Evolutionary conservation across 139 green algal genomes (phyloP).

Genomic region (Coelastrella sp.): DNA sequence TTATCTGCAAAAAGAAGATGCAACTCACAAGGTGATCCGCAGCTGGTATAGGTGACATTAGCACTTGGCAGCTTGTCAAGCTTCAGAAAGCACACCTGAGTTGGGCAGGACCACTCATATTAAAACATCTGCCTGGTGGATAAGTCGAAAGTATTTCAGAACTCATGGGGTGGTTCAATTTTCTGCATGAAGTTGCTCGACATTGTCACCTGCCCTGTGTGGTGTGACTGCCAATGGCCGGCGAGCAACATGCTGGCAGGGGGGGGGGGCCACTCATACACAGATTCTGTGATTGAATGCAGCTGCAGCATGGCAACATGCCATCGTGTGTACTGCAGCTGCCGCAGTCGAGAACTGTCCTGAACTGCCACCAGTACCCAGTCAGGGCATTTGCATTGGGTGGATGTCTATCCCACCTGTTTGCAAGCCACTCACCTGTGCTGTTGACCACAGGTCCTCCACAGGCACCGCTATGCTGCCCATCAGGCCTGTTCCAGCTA

Average conservation of each 20-base stretch:
- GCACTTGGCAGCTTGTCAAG: conserved; percentile 18
- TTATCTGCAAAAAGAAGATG: too few species aligned
- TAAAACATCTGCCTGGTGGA: background rate
- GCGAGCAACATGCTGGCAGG: too few species aligned
- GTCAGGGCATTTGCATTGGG: background rate
- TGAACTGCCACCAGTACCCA: background rate
- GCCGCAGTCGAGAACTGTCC: too few species aligned
- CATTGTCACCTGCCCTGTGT: too few species aligned
- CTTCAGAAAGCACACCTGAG: conserved; percentile 49
- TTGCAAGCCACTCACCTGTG: background rate
- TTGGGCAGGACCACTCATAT: background rate
- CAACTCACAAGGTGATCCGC: conserved; percentile 29
- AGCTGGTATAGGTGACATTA: conserved; percentile 25
- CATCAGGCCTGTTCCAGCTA: conserved; percentile 11
- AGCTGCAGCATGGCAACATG: too few species aligned
- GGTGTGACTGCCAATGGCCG: too few species aligned
- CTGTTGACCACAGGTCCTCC: background rate
- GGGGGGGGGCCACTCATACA: too few species aligned
- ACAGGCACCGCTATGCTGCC: background rate
- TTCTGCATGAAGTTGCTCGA: too few species aligned
- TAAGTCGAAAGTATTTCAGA: background rate
- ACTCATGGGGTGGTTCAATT: too few species aligned
- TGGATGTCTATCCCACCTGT: background rate
- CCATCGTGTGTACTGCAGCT: too few species aligned
- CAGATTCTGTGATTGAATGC: too few species aligned